Evolutionary conservation across 176 grass and related monocot genomes (phyloP).

Genomic region (Eleusine coracana): DNA sequence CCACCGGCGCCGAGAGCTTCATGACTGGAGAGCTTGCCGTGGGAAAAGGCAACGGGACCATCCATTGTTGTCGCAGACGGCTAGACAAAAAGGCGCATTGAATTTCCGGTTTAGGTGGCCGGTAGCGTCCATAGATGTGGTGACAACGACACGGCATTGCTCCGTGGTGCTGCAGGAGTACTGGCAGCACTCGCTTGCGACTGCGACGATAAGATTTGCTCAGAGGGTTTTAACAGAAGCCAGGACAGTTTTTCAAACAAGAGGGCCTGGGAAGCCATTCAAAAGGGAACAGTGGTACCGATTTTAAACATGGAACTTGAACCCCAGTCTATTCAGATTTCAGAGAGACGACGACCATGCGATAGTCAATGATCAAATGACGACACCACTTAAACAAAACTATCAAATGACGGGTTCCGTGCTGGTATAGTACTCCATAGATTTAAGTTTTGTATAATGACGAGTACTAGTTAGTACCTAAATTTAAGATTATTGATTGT

Average conservation of each 20-base stretch:
- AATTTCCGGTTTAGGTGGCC: constrained; percentile 13
- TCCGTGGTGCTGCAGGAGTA: not conserved
- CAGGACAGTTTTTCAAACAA: constrained; percentile 13
- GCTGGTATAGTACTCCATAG: not conserved
- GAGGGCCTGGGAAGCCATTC: not conserved
- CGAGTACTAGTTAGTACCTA: not conserved
- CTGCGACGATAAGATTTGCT: constrained; percentile 24
- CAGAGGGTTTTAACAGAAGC: not conserved
- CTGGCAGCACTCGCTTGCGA: not conserved
- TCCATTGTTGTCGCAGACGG: constrained; percentile 27
- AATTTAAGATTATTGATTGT: not conserved
- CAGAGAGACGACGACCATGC: not conserved
- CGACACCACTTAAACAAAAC: not conserved
- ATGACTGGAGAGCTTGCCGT: not conserved
- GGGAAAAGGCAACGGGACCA: constrained; percentile 1
- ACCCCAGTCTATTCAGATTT: not conserved
- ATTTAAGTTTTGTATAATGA: no score
- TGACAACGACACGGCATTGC: constrained; percentile 23
- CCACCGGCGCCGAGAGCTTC: not conserved
- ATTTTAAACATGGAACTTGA: not conserved
- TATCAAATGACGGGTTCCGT: not conserved
- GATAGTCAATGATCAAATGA: not conserved
- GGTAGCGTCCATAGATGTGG: constrained; percentile 17
- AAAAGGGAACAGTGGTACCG: not conserved
- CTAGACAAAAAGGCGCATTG: constrained; percentile 12